phyloP scores from a whole-genome alignment of 768 basidiomycete species.

The Tephrocybe sp. region DNA sequence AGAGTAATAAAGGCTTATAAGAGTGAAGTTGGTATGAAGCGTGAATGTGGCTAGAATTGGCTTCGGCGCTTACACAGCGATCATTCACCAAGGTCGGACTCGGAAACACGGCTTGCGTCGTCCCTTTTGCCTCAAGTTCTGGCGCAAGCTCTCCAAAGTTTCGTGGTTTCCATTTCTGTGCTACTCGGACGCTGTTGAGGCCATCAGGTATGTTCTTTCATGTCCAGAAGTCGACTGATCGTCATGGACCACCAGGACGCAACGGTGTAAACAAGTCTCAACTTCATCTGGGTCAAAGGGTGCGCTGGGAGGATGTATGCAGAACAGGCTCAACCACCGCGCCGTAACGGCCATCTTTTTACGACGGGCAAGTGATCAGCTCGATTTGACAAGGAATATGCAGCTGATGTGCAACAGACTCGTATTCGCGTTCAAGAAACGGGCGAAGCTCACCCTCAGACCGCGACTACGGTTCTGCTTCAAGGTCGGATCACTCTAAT shows the following conservation, averaged over 20 bases:
- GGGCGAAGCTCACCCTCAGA: slow-evolving; percentile 49
- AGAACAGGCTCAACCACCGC: slow-evolving; percentile 16
- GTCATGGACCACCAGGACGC: slow-evolving; percentile 1
- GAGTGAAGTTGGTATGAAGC: background rate
- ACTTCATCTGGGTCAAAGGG: background rate
- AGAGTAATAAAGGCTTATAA: background rate
- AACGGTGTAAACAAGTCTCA: background rate
- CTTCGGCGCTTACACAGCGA: slow-evolving; percentile 7
- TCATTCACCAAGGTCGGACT: slow-evolving; percentile 6
- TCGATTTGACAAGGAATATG: background rate
- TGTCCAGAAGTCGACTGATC: background rate
- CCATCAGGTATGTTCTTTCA: background rate
- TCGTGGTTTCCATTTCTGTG: background rate
- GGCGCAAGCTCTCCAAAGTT: background rate
- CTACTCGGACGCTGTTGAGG: background rate
- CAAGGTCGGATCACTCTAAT: slow-evolving; percentile 48
- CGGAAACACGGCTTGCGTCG: slow-evolving; percentile 12
- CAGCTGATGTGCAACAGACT: slow-evolving; percentile 25
- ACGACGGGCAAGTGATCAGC: slow-evolving; percentile 21
- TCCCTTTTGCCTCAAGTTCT: slow-evolving; percentile 6
- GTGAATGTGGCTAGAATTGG: background rate
- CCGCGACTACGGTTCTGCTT: slow-evolving; percentile 46
- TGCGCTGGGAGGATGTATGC: slow-evolving; percentile 14
- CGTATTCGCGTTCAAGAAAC: slow-evolving; percentile 23
- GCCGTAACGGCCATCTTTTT: slow-evolving; percentile 25